phyloP scores from a whole-genome alignment of 495 filamentous ascomycete species.

The Annulohypoxylon nitens region DNA sequence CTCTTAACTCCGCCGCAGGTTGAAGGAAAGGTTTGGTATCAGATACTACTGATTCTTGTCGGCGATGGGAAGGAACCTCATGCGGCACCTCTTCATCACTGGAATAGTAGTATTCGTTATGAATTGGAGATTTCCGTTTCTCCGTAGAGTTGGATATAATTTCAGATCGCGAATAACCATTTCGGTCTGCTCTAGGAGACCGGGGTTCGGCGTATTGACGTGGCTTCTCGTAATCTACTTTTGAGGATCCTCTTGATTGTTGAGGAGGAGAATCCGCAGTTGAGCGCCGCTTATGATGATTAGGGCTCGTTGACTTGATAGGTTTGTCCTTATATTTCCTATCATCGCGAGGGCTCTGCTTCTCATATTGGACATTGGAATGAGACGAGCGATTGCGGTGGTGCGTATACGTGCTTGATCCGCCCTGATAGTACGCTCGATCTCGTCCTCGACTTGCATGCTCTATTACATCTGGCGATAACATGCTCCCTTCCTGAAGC shows the following conservation, averaged over 20 bases:
- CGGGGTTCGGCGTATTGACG: constrained; percentile 26
- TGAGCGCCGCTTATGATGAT: constrained; percentile 44
- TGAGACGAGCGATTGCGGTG: constrained; percentile 46
- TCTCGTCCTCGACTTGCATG: constrained; percentile 55
- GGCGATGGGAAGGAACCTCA: constrained; percentile 25
- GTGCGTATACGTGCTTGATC: constrained; percentile 34
- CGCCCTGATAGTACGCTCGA: constrained; percentile 56
- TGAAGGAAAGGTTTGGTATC: constrained; percentile 23
- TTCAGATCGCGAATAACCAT: constrained; percentile 35
- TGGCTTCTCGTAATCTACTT: constrained; percentile 33
- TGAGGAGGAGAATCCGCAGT: constrained; percentile 42
- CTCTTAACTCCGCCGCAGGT: constrained; percentile 33
- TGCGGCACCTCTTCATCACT: constrained; percentile 47
- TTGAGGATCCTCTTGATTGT: constrained; percentile 32
- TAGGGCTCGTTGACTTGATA: constrained; percentile 41
- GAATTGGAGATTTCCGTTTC: constrained; percentile 29
- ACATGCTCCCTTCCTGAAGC: constrained; percentile 25
- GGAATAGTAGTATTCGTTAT: constrained; percentile 44
- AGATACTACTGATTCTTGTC: constrained; percentile 31
- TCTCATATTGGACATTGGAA: constrained; percentile 40
- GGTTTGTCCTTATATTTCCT: constrained; percentile 44
- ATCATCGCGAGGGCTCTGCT: constrained; percentile 36
- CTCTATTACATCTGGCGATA: constrained; percentile 53
- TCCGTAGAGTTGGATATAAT: constrained; percentile 33
- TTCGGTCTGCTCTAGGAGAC: constrained; percentile 37